Percentiles rank a stretch among this genome's conserved stretches.
Evolutionary conservation across 1,139 yeast genomes (phyloP).

Genomic region (Pichiaceae sp.): DNA sequence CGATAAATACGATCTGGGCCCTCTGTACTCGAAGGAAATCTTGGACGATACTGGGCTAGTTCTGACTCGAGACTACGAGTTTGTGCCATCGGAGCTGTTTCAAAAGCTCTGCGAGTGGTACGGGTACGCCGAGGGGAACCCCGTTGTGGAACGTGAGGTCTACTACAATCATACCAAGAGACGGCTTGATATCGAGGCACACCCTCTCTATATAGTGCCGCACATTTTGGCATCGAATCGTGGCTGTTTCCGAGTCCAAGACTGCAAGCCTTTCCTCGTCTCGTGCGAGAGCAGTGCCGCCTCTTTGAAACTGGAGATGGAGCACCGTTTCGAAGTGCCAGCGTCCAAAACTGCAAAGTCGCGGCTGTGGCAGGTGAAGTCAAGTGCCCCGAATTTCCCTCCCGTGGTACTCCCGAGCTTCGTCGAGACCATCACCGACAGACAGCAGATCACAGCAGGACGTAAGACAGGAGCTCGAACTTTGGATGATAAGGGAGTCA

Average conservation of each 20-base stretch:
- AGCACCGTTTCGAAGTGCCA: neutral
- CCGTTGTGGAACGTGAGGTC: conserved; percentile 39
- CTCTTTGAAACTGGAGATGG: neutral
- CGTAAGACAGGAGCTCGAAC: neutral
- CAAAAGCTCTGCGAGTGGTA: conserved; percentile 42
- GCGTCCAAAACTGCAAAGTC: neutral
- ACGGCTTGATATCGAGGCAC: conserved; percentile 38
- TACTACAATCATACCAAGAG: conserved; percentile 17
- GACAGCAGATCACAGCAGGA: conserved; percentile 1
- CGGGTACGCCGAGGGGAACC: conserved; percentile 34
- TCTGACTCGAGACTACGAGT: conserved; percentile 20
- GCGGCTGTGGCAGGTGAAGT: conserved; percentile 1
- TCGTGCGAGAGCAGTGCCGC: neutral
- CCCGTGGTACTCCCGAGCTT: conserved; percentile 1
- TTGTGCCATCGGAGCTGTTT: conserved; percentile 27
- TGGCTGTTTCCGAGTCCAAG: conserved; percentile 3
- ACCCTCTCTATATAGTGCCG: conserved; percentile 41
- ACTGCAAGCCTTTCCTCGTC: conserved; percentile 2
- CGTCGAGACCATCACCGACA: conserved; percentile 1
- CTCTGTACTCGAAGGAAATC: conserved; percentile 23
- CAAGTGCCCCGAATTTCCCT: neutral
- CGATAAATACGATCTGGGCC: conserved; percentile 21
- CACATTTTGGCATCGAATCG: conserved; percentile 33
- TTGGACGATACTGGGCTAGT: conserved; percentile 13
- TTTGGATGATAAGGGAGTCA: neutral